Conservation (phyloP, 768 basidiomycete species). For the Leccinum barrowsii region DNA sequence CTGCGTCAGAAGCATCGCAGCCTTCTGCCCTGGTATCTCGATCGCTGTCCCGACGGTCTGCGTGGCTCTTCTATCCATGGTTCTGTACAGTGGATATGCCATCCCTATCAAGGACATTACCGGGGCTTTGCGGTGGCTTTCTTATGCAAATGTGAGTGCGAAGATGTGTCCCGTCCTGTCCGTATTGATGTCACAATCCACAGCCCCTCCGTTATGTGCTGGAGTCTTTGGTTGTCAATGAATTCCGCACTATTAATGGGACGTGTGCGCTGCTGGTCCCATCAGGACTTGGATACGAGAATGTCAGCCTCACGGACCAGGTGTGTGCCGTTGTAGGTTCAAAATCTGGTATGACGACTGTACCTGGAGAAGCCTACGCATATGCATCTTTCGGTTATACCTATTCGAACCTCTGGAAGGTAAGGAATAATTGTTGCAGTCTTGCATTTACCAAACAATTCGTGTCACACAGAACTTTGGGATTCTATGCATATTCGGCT, state of each 20-base stretch:
- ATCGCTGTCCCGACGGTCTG: constrained; percentile 40
- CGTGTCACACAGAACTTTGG: constrained; percentile 31
- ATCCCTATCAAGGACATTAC: constrained; percentile 21
- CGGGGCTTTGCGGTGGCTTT: constrained; percentile 17
- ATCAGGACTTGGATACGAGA: constrained; percentile 34
- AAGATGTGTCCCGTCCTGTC: constrained; percentile 33
- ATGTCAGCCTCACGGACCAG: constrained; percentile 33
- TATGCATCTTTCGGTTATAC: constrained; percentile 28
- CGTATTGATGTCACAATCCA: constrained; percentile 29
- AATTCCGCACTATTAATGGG: constrained; percentile 41
- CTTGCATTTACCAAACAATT: background rate
- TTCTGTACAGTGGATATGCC: constrained; percentile 43
- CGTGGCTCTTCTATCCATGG: constrained; percentile 34
- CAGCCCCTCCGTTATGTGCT: constrained; percentile 31
- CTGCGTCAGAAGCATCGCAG: constrained; percentile 67
- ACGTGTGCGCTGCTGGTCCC: constrained; percentile 33
- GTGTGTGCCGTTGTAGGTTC: constrained; percentile 44
- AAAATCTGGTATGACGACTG: constrained; percentile 35
- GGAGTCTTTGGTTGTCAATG: constrained; percentile 41
- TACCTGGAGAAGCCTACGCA: constrained; percentile 43
- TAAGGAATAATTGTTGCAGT: constrained; percentile 24
- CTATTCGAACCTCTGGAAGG: constrained; percentile 33
- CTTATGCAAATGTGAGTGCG: constrained; percentile 23
- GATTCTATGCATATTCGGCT: constrained; percentile 42
- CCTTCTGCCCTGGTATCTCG: constrained; percentile 49